Evolutionary conservation across 2,329 filamentous ascomycete genomes (phyloP), one percentile per base, ranked within the genome.

Genomic region (Ascochyta koolunga): DNA sequence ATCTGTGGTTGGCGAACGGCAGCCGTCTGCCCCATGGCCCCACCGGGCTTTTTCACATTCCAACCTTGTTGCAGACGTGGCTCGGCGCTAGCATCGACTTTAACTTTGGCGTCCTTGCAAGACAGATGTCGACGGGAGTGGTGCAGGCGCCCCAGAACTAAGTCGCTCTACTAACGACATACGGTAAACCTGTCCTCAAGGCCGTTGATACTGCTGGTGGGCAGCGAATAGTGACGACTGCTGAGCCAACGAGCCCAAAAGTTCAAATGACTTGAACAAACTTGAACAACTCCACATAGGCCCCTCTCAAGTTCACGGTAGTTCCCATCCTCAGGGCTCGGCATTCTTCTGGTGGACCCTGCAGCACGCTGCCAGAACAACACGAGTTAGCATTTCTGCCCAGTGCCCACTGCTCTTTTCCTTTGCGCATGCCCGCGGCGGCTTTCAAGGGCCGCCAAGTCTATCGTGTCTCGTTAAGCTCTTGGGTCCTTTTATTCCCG

Each of bases 101-200:
- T 45, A 32, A 31, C 24, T 37, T 36, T 54, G 51, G 51, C 51
- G 51, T 39, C 33, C 33, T 19, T 36, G 18, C 33, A 36, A 45
- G 29, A 21, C 35, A 54, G 22, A 50, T 40, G 40, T 36, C 24
- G 27, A 25, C 40, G 51, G 51, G 40, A 49, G 45, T n/a, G 8
- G 22, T 45, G 45, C 45, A 54, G 45, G 35, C 45, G 36, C 39
- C 40, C 42, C 9, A 29, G 11, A 48, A 27, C 16, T 29, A 46
- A 22, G 27, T 54, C 45, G 45, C 51, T 41, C 51, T 50, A n/a
- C 45, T 54, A 54, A 54, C 51, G 51, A 50, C 45, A 54, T 36
- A 25, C 1, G 41, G 51, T n/a, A 41, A 50, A 32, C 5, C 18
- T 27, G 41, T 39, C 44, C 40, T 18, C 27, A 22, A 45, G 3